Percentiles rank a stretch among this genome's conserved stretches.
Conservation (phyloP, 2,329 filamentous ascomycete genomes). For the Neophaeococcomyces mojaviensis region DNA sequence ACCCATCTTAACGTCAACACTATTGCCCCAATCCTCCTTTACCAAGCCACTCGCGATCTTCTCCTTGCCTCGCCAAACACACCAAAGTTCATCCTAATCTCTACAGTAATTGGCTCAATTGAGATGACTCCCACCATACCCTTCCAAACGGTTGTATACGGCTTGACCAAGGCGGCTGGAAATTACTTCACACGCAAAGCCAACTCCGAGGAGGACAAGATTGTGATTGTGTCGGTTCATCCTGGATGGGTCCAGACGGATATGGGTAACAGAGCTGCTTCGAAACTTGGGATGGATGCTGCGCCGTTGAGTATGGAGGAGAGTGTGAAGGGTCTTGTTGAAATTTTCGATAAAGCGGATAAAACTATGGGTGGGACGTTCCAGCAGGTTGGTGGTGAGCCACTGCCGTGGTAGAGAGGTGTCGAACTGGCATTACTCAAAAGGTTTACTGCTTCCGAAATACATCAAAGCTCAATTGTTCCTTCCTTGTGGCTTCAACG, state of each 20-base stretch:
- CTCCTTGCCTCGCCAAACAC: slow-evolving; percentile 23
- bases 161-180: slow-evolving; percentile 22
- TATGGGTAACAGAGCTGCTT: slow-evolving; percentile 13
- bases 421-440: no score
- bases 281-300: slow-evolving; percentile 9
- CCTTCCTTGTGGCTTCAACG: no score
- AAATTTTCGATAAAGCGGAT: slow-evolving; percentile 13
- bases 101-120: slow-evolving; percentile 32
- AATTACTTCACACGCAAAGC: slow-evolving; percentile 22
- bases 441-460: not conserved
- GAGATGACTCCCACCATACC: slow-evolving; percentile 21
- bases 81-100: slow-evolving; percentile 33
- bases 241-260: slow-evolving; percentile 26
- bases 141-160: slow-evolving; percentile 19
- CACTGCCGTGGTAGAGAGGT: not conserved
- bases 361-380: slow-evolving; percentile 9
- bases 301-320: slow-evolving; percentile 13
- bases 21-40: slow-evolving; percentile 25
- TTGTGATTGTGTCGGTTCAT: slow-evolving; percentile 25
- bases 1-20: slow-evolving; percentile 39
- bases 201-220: slow-evolving; percentile 19
- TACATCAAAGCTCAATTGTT: not conserved
- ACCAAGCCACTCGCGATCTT: slow-evolving; percentile 31
- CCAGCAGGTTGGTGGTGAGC: not conserved
- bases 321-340: slow-evolving; percentile 13